Evolutionary conservation across 2,329 filamentous ascomycete species (phyloP).

Genomic region (Malbranchea cinnamomea): DNA sequence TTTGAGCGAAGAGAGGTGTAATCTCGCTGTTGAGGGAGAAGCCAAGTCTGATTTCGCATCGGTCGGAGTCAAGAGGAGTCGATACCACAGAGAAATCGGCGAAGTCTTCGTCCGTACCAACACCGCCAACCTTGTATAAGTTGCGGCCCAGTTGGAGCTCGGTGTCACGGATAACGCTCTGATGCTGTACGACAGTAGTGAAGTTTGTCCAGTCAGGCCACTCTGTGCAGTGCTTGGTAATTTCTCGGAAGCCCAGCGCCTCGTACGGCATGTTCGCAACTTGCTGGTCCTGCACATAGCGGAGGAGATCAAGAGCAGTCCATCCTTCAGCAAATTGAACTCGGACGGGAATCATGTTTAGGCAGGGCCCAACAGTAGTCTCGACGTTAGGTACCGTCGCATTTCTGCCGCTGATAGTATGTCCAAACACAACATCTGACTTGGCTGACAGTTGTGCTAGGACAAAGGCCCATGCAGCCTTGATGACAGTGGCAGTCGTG

Average conservation of each 20-base stretch:
- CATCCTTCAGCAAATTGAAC: conserved; percentile 38
- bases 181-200: conserved; percentile 27
- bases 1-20: conserved; percentile 18
- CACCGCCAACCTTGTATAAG: conserved; percentile 24
- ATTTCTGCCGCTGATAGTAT: conserved; percentile 51
- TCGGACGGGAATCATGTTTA: conserved; percentile 52
- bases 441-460: conserved; percentile 39
- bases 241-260: conserved; percentile 39
- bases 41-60: conserved; percentile 22
- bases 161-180: conserved; percentile 22
- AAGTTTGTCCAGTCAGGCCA: conserved; percentile 28
- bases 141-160: conserved; percentile 24
- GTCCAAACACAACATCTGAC: conserved; percentile 49
- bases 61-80: conserved; percentile 18
- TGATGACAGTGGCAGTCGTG: conserved; percentile 50
- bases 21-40: conserved; percentile 25
- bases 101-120: conserved; percentile 26
- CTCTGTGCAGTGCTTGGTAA: conserved; percentile 30
- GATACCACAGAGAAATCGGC: conserved; percentile 27
- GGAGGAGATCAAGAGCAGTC: conserved; percentile 39
- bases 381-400: conserved; percentile 41
- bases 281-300: conserved; percentile 42
- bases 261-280: conserved; percentile 42
- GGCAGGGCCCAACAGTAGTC: conserved; percentile 47
- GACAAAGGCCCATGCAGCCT: conserved; percentile 50